Conservation (phyloP, 305 asterid species). For the Ajuga reptans region DNA sequence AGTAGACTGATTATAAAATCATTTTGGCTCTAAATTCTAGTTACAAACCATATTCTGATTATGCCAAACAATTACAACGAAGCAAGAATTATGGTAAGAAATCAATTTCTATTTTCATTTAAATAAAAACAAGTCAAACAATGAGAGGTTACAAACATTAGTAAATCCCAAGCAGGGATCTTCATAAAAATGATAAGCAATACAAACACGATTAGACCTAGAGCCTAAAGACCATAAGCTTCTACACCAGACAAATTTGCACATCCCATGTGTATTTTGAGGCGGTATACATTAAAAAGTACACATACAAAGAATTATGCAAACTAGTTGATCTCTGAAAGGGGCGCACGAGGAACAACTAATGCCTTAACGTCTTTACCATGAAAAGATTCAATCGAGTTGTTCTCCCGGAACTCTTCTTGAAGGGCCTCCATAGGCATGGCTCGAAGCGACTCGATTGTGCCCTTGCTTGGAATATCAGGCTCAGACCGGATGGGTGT, state of each 20-base stretch:
- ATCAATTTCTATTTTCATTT: background rate
- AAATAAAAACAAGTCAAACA: background rate
- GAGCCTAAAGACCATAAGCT: background rate
- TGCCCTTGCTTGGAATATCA: constrained; percentile 55
- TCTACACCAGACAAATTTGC: background rate
- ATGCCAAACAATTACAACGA: no score
- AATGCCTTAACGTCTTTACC: constrained; percentile 43
- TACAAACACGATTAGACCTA: constrained; percentile 15
- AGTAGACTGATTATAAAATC: no score
- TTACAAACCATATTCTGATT: no score
- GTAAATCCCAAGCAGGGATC: constrained; percentile 53
- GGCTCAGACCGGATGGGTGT: constrained; percentile 40
- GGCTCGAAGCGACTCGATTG: constrained; percentile 64
- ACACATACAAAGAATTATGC: constrained; percentile 28
- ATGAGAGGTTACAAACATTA: constrained; percentile 24
- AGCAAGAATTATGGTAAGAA: no score
- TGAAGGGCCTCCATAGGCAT: constrained; percentile 70
- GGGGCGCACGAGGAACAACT: constrained; percentile 58
- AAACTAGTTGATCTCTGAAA: constrained; percentile 52
- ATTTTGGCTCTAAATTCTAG: no score
- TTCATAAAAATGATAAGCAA: constrained; percentile 11
- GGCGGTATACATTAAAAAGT: constrained; percentile 21
- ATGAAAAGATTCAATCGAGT: constrained; percentile 37
- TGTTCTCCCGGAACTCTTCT: constrained; percentile 63
- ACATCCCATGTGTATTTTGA: background rate